Percentiles rank a stretch among this genome's conserved stretches.
Conservation (phyloP, 257 asterid genomes). For the Forsythia viridissima region DNA sequence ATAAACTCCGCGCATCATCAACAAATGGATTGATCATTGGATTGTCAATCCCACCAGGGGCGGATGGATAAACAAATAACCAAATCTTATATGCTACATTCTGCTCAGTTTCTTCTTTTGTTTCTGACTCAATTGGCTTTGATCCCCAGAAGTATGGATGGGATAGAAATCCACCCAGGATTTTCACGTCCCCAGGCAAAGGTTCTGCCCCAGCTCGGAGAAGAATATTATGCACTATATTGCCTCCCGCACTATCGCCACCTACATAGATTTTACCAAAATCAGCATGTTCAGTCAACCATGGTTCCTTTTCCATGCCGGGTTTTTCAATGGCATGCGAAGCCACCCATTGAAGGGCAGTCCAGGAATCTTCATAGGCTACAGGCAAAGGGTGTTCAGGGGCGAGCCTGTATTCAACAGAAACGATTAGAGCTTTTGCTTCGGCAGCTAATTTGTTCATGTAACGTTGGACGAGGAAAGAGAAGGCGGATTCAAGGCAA, state of each 20-base stretch:
- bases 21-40: constrained; percentile 30
- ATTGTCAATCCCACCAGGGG: constrained; percentile 31
- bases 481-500: constrained; percentile 34
- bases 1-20: constrained; percentile 21
- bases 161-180: constrained; percentile 34
- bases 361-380: constrained; percentile 47
- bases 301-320: not conserved
- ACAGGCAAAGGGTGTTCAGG: constrained; percentile 55
- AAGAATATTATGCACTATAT: constrained; percentile 26
- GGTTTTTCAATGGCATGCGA: constrained; percentile 1
- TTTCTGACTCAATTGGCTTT: constrained; percentile 10
- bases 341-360: constrained; percentile 38
- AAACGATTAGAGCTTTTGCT: constrained; percentile 23
- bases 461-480: constrained; percentile 3
- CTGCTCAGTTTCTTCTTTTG: not conserved
- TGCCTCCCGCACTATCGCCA: constrained; percentile 37
- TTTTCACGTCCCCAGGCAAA: constrained; percentile 30
- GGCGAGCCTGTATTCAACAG: constrained; percentile 45
- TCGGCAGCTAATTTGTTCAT: constrained; percentile 22
- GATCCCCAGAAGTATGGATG: constrained; percentile 38
- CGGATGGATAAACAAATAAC: constrained; percentile 23
- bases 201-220: constrained; percentile 30
- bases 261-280: not conserved
- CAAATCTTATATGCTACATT: not conserved
- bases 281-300: constrained; percentile 44